Percentiles rank a stretch among this genome's conserved stretches.
phyloP scores from a whole-genome alignment of 148 eudicot species.

The Spergularia marina region DNA sequence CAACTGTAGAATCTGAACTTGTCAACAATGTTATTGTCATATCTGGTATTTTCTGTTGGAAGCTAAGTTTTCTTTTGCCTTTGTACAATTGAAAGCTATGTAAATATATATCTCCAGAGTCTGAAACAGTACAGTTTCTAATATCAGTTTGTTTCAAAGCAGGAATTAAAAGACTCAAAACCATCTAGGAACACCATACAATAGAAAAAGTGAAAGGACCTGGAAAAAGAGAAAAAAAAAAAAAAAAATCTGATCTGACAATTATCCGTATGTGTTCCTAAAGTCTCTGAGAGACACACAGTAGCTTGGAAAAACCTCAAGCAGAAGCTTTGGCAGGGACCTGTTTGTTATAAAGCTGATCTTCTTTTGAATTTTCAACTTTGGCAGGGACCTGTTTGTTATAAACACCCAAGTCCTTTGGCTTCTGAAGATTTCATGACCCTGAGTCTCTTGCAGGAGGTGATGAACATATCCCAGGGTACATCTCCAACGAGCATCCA shows the following conservation, averaged over 20 bases:
- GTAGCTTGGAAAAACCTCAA: conserved; percentile 21
- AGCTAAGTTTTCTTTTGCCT: conserved; percentile 19
- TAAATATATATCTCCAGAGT: conserved; percentile 31
- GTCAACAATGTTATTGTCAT: conserved; percentile 24
- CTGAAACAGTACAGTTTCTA: conserved; percentile 29
- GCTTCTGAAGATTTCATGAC: conserved; percentile 85
- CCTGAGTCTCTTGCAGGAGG: conserved; percentile 72
- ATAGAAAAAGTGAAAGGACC: neutral
- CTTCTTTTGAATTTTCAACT: conserved; percentile 17
- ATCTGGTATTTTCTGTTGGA: conserved; percentile 19
- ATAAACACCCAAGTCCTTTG: conserved; percentile 57
- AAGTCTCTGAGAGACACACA: conserved; percentile 27
- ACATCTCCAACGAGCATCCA: conserved; percentile 95
- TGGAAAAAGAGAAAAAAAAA: neutral
- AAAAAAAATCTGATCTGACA: conserved; percentile 24
- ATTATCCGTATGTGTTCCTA: conserved; percentile 27
- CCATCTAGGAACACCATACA: conserved; percentile 20
- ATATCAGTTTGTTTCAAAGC: conserved; percentile 28
- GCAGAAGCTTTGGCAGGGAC: conserved; percentile 14
- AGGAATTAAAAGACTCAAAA: conserved; percentile 28
- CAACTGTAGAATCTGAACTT: conserved; percentile 15
- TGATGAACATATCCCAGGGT: conserved; percentile 81
- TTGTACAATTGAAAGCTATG: conserved; percentile 35
- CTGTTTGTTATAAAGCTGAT: conserved; percentile 7
- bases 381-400: conserved; percentile 13